Conservation (phyloP, 2,329 filamentous ascomycete species). For the Phialophora macrospora region DNA sequence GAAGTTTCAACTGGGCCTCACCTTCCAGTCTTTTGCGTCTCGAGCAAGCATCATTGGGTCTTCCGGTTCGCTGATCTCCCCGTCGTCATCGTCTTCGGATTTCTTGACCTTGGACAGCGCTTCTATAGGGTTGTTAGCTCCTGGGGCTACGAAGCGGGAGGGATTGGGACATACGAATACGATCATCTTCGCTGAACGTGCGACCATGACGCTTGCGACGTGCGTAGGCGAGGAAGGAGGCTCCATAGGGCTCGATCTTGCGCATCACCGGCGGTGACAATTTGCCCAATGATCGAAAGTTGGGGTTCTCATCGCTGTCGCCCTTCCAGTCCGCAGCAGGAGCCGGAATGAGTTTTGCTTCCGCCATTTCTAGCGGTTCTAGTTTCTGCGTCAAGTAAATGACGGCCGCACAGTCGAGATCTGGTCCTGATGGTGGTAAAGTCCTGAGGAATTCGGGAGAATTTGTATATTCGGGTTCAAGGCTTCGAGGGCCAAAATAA, state of each 20-base stretch:
- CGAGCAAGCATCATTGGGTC: constrained; percentile 89
- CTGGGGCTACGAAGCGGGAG: too few species aligned
- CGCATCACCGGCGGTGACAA: constrained; percentile 79
- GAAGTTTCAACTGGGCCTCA: constrained; percentile 48
- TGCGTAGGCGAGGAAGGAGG: constrained; percentile 80
- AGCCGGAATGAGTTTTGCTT: constrained; percentile 49
- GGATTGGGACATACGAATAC: constrained; percentile 62
- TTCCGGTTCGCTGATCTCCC: constrained; percentile 91
- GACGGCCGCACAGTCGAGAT: neutral
- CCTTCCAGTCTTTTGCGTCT: constrained; percentile 99
- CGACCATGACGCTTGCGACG: constrained; percentile 90
- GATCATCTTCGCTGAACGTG: constrained; percentile 98
- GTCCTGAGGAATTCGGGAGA: neutral
- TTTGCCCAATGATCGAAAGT: constrained; percentile 78
- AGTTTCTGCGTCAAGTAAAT: neutral
- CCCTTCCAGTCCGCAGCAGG: constrained; percentile 81
- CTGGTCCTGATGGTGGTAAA: neutral
- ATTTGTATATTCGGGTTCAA: neutral
- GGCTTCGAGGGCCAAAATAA: neutral
- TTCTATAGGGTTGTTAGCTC: constrained; percentile 48
- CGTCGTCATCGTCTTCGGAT: constrained; percentile 85
- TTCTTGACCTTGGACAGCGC: constrained; percentile 95
- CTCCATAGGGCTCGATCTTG: constrained; percentile 92
- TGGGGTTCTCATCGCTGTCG: constrained; percentile 70
- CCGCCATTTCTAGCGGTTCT: constrained; percentile 25